Evolutionary conservation across 768 basidiomycete genomes (phyloP).

Genomic region (Dentipellis fragilis): DNA sequence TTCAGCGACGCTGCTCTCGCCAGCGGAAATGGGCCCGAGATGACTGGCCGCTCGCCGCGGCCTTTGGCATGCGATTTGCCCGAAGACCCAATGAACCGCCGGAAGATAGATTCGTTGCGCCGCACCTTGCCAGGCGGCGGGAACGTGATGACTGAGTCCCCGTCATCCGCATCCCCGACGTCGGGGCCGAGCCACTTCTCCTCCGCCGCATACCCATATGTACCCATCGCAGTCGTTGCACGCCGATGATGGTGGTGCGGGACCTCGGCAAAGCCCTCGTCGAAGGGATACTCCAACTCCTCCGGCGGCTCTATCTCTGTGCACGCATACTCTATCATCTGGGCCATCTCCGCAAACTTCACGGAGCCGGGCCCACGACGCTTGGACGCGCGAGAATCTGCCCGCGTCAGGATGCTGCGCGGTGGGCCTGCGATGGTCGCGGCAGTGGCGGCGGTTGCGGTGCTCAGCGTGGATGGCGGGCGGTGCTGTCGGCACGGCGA

Average conservation of each 20-base stretch:
- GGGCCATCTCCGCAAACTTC: constrained; percentile 9
- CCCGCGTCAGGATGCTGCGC: constrained; percentile 13
- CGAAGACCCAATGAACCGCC: constrained; percentile 14
- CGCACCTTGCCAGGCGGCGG: constrained; percentile 16
- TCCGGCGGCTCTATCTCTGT: neutral
- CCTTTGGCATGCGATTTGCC: constrained; percentile 6
- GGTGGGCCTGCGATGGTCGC: constrained; percentile 1
- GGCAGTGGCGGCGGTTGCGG: neutral
- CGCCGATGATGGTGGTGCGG: neutral
- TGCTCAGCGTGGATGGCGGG: constrained; percentile 8
- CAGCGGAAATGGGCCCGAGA: constrained; percentile 25
- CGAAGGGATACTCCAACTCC: constrained; percentile 8
- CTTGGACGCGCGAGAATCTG: constrained; percentile 8
- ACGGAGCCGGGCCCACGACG: constrained; percentile 12
- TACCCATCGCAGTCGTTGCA: neutral
- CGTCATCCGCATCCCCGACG: constrained; percentile 4
- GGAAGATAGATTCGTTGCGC: constrained; percentile 13
- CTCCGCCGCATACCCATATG: neutral
- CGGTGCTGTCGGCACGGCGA: constrained; percentile 11
- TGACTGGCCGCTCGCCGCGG: constrained; percentile 17
- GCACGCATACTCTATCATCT: neutral
- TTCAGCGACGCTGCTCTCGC: constrained; percentile 11
- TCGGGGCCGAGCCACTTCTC: neutral
- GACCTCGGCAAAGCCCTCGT: constrained; percentile 2
- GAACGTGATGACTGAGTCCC: constrained; percentile 14